Percentiles rank a stretch among this genome's conserved stretches.
Conservation (phyloP, 2,329 filamentous ascomycete species). For the Fusarium sp. region DNA sequence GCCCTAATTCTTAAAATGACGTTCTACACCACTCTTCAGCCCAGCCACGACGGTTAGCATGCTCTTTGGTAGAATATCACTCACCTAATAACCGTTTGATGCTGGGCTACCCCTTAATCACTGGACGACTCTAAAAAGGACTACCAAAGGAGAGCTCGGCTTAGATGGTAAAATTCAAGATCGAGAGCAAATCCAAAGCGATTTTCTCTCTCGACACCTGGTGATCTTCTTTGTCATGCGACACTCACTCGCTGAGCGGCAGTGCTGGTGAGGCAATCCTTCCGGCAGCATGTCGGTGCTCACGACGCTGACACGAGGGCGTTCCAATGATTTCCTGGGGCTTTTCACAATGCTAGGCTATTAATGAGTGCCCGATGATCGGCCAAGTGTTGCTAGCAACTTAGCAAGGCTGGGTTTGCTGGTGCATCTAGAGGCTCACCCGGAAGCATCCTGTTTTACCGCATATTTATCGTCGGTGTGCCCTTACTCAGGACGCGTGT, state of each 20-base stretch:
- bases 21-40: not conserved
- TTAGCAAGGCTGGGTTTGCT: too few relatives aligned
- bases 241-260: not conserved
- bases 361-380: not conserved
- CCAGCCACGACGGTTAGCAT: not conserved
- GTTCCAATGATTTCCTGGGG: not conserved
- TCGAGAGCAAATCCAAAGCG: not conserved
- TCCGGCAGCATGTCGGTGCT: not conserved
- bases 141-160: not conserved
- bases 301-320: not conserved
- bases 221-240: not conserved
- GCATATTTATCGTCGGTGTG: too few relatives aligned
- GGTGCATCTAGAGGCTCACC: too few relatives aligned
- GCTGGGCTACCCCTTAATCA: not conserved
- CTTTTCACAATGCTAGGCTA: not conserved
- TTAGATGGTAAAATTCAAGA: not conserved
- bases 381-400: not conserved
- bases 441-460: too few relatives aligned
- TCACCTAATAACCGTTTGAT: not conserved
- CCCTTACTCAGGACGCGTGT: too few relatives aligned
- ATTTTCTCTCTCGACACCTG: not conserved
- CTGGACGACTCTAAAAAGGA: too few relatives aligned
- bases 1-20: not conserved
- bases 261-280: not conserved
- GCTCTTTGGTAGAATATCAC: not conserved